Base-by-base conservation (phyloP, 495 filamentous ascomycete species). In the Tetracladium setigerum region DNA sequence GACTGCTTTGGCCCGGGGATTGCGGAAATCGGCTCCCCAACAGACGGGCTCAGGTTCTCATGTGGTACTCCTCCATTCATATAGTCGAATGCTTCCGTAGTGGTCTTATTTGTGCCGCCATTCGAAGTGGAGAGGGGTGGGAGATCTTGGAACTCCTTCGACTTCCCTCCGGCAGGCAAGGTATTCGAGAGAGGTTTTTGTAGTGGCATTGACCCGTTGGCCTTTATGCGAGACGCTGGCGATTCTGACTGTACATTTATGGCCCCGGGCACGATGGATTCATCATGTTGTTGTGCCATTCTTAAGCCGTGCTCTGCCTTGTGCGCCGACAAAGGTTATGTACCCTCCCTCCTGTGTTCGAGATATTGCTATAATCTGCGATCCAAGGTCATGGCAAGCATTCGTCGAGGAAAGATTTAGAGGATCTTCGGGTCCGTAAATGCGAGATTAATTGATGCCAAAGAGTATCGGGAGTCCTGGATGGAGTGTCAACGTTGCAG, bases 1-100 rank as follows among this genome's bases (percentile, higher is more conserved):
- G 52, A 50, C 30, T 33, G 37, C 52, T 44, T 44, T 13, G 39
- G 43, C 5, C 46, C 36, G 15, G 46, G 52, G 15, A 17, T 52
- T 12, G 62, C 14, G 17, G 44, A 9, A 51, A 50, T 34, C 58
- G 54, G 7, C 40, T 55, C 14, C 34, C 50, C 32, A 30, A 30
- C 38, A 18, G 58, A 32, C 53, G 50, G n/a, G 52, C 54, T 50
- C 31, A 18, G 16, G 18, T 41, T 49, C 38, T 33, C 63, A 41
- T 71, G 65, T 5, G 65, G 62, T 19, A 53, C 37, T 2, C 63
- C 67, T 22, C 65, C 64, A 51, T 74, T 72, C 27, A 72, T 39
- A 49, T 73, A 69, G 52, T 76, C 71, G 7, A 52, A 15, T 4
- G 70, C 46, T 17, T 67, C 62, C 16, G 54, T 54, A 5, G 43